Evolutionary conservation across 2,329 filamentous ascomycete genomes (phyloP), one percentile per base, ranked within the genome.

Genomic region (Aaosphaeria pasadenensis): DNA sequence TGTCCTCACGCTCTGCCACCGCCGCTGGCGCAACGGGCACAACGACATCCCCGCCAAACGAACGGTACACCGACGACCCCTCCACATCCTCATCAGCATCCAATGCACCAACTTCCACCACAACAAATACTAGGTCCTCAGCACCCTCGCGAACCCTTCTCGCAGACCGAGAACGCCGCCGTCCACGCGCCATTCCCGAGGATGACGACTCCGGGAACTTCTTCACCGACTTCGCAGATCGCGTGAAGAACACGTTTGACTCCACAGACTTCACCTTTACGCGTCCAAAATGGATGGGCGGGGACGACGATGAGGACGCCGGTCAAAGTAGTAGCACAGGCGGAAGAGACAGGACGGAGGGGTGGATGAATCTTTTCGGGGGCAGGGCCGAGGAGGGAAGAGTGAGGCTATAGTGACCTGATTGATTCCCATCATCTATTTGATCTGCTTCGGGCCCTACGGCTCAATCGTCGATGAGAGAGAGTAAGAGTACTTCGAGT

Each of bases 161-260:
- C 38, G 39, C 28, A 35, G 43, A 28, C 35, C 40, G 33, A 40
- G 44, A 30, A 48, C 50, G 57, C 4, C 48, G 62, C 24, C 54
- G 59, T 40, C 57, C 63, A 47, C 49, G 60, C 32, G 42, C 69
- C 30, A 56, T 70, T 35, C 78, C 81, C 0, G 79, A 83, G 1
- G 79, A 82, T 0, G 79, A 82, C 1, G 86, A 88, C 31, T 85
- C 91, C 11, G 88, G 90, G 46, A 89, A 86, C 55, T 89, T 96
- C 69, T 91, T 97, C 63, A 82, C 88, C 56, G 86, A 87, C 32
- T 84, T 97, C 52, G 85, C 88, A 0, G 88, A 95, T 64, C 81
- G 92, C 33, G 85, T 99, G 59, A 88, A 86, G 71, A 99, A 99
- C 63, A 97, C 94, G 0, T 83, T 97, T 45, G 92, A 97, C 52